Evolutionary conservation across 805 yeast species (phyloP), one percentile per base, ranked within the genome.

Genomic region (Helenozyma baotianmanensis): DNA sequence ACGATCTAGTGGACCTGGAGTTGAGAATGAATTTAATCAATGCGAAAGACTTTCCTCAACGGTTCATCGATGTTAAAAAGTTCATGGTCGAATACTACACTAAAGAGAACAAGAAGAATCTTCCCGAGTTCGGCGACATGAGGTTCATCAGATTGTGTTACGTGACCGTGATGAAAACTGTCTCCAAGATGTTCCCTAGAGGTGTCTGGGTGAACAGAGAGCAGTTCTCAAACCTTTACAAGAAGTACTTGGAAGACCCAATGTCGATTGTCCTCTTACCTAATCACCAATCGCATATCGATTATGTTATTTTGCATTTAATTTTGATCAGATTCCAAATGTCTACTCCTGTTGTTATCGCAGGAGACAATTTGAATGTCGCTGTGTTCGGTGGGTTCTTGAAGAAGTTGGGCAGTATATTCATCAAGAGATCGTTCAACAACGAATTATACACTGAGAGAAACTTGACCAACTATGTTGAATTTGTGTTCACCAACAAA

Each of bases 341-440:
- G 34, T 62, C 80, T 3, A 52, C 68, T 9, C 83, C 83, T 1
- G 54, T 70, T 4, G 80, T 77, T 6, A 72, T 77, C 23, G 82
- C 83, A 1, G 83, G 83, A n/a, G 82, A 77, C 30, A 77, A 77
- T 49, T 66, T 77, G 47, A 76, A 78, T 45, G 76, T 77, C 27
- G 74, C 80, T 1, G 56, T 76, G 6, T 63, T 77, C 29, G 80
- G 80, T 4, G 55, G 59, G 7, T 54, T 73, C 32, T 56, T 77
- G 42, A 68, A 72, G 35, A 65, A 53, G 18, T 48, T 66, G 32
- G 83, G 83, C 2, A 82, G 79, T 12, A 66, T 76, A 42, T 77
- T 68, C 58, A 77, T 77, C 45, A 68, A 78, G 33, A 60, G 83
- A 27, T 58, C 64, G 9, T 65, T 67, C 43, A 63, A 62, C 39